These are phyloP conservation scores for Ophiostoma quercus DNA, from an alignment of 2,329 filamentous ascomycete genomes.

Conservation along the genomic window DNA sequence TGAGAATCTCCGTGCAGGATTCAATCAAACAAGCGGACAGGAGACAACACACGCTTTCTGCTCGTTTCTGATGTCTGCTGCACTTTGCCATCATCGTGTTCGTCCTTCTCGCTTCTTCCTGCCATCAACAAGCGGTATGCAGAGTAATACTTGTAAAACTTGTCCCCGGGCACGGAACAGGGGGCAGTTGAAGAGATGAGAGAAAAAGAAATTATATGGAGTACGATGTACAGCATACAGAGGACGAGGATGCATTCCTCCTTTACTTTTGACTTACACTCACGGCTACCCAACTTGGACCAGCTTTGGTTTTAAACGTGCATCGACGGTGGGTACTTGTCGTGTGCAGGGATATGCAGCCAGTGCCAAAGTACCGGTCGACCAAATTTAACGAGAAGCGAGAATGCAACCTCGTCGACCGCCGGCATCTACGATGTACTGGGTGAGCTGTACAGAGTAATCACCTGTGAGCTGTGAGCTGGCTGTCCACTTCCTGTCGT, in stretches of 20 bases:
- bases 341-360: constrained; percentile 12
- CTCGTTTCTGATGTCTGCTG: neutral
- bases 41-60: neutral
- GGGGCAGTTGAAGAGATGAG: neutral
- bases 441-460: constrained; percentile 1
- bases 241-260: no score
- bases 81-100: neutral
- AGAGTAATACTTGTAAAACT: neutral
- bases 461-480: neutral
- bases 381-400: constrained; percentile 9
- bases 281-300: no score
- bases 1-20: neutral
- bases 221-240: neutral
- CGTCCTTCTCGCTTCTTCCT: constrained; percentile 1
- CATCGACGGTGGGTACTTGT: constrained; percentile 8
- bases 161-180: neutral
- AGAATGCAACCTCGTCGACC: constrained; percentile 18
- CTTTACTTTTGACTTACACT: neutral
- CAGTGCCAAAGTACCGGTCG: constrained; percentile 17
- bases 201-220: neutral
- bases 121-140: constrained; percentile 17
- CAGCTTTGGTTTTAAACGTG: neutral
- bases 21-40: neutral
- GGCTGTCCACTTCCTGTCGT: neutral
- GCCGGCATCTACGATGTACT: neutral